phyloP scores from a whole-genome alignment of 1,284 basidiomycete species.

The Tilletia caries region DNA sequence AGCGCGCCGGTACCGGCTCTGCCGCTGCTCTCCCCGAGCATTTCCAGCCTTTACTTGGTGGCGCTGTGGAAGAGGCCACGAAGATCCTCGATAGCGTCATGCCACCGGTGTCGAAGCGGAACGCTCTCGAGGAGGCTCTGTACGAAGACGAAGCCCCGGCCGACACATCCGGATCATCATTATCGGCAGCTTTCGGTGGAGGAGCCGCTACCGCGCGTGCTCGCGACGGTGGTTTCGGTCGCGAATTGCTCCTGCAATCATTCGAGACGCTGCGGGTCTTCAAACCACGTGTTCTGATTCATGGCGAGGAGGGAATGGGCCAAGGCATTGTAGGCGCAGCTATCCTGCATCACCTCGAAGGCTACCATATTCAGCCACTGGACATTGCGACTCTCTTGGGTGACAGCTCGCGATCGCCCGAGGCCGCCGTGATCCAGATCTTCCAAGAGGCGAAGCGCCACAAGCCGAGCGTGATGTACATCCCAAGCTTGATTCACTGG shows the following conservation, averaged over 20 bases:
- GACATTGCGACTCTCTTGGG: constrained; percentile 84
- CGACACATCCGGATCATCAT: constrained; percentile 57
- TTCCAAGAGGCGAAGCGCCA: constrained; percentile 96
- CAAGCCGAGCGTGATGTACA: constrained; percentile 91
- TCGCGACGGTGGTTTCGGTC: constrained; percentile 44
- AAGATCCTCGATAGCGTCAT: constrained; percentile 60
- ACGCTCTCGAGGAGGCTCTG: constrained; percentile 82
- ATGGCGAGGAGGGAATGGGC: constrained; percentile 82
- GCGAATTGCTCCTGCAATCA: constrained; percentile 59
- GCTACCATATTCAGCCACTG: constrained; percentile 88
- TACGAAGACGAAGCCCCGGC: constrained; percentile 62
- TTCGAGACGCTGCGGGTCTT: constrained; percentile 88
- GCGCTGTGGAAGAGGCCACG: constrained; percentile 70
- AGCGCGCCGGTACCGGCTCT: constrained; percentile 78
- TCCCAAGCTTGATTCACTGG: constrained; percentile 85
- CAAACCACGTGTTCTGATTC: constrained; percentile 80
- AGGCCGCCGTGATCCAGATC: constrained; percentile 90
- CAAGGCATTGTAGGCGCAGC: constrained; percentile 86
- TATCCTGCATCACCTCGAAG: constrained; percentile 87
- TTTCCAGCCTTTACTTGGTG: constrained; percentile 73
- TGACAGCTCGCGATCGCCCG: constrained; percentile 82
- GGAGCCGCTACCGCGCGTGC: constrained; percentile 16
- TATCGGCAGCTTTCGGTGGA: constrained; percentile 13
- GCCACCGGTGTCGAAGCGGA: constrained; percentile 54
- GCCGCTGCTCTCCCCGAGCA: constrained; percentile 81